phyloP scores from a whole-genome alignment of 495 filamentous ascomycete species.

The Staphylotrichum longicolle region DNA sequence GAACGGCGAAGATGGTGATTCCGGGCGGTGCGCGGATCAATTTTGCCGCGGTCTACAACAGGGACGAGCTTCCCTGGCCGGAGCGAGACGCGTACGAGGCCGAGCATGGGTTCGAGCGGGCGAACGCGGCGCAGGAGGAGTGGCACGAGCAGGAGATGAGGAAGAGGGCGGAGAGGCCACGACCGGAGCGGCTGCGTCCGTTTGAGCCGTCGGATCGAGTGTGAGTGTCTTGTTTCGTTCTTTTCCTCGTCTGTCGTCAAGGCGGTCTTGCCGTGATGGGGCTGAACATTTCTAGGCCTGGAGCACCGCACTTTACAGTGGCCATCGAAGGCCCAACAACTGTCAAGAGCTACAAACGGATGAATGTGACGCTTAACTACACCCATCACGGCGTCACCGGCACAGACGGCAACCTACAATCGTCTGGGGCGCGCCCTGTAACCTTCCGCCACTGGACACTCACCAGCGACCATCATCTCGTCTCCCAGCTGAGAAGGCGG shows the following conservation, averaged over 20 bases:
- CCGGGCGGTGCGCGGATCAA: background rate
- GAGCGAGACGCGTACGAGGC: too few relatives aligned
- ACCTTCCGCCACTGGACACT: background rate
- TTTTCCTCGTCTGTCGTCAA: background rate
- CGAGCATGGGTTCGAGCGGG: too few relatives aligned
- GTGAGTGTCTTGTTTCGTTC: background rate
- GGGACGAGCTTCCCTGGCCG: background rate
- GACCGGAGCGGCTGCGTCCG: background rate
- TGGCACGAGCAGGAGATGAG: too few relatives aligned
- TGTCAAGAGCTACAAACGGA: background rate
- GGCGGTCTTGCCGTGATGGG: background rate
- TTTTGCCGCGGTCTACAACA: background rate
- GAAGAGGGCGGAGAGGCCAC: too few relatives aligned
- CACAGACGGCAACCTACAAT: background rate
- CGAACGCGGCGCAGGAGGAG: too few relatives aligned
- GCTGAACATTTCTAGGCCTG: background rate
- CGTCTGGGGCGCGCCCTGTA: background rate
- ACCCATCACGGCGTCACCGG: conserved; percentile 1
- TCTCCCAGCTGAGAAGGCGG: background rate
- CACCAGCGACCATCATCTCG: background rate
- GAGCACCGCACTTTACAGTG: conserved; percentile 1
- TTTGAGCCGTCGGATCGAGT: background rate
- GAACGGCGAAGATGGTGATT: background rate
- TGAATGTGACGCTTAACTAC: background rate
- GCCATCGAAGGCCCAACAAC: background rate